phyloP scores from a whole-genome alignment of 495 filamentous ascomycete genomes.

The Penicillium verhagenii region DNA sequence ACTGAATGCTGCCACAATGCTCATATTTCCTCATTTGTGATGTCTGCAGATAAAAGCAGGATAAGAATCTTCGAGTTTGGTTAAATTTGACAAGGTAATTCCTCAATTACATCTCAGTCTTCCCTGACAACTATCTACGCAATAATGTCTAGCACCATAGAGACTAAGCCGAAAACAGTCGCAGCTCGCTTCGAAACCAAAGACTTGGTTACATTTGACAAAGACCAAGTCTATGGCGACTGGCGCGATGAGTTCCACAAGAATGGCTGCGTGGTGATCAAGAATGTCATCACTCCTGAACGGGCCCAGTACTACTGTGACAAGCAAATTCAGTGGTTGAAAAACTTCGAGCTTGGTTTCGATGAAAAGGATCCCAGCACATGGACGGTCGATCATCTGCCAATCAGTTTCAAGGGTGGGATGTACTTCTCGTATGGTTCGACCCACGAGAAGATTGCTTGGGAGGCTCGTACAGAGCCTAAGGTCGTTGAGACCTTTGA shows the following conservation, averaged over 20 bases:
- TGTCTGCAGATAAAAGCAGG: not conserved
- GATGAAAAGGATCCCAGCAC: constrained; percentile 36
- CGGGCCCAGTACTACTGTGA: constrained; percentile 31
- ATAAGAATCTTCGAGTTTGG: not conserved
- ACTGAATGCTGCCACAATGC: not conserved
- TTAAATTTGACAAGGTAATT: not conserved
- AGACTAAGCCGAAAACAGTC: not conserved
- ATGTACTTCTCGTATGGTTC: constrained; percentile 32
- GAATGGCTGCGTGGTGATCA: constrained; percentile 18
- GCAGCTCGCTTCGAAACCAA: constrained; percentile 5
- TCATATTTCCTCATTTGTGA: not conserved
- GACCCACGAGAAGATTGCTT: constrained; percentile 30
- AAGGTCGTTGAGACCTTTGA: constrained; percentile 38
- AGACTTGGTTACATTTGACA: constrained; percentile 7
- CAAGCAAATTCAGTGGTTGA: constrained; percentile 38
- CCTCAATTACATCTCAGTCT: not conserved
- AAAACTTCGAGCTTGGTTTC: constrained; percentile 39
- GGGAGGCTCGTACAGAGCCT: constrained; percentile 42
- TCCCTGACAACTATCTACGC: not conserved
- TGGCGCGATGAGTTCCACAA: constrained; percentile 8
- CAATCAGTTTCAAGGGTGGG: constrained; percentile 36
- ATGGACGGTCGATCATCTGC: constrained; percentile 40
- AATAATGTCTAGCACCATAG: constrained; percentile 2
- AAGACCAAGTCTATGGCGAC: constrained; percentile 25
- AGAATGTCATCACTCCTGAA: constrained; percentile 29